These are phyloP conservation scores for Tulasnella sp. DNA, from an alignment of 768 basidiomycete species.

Conservation along the genomic window DNA sequence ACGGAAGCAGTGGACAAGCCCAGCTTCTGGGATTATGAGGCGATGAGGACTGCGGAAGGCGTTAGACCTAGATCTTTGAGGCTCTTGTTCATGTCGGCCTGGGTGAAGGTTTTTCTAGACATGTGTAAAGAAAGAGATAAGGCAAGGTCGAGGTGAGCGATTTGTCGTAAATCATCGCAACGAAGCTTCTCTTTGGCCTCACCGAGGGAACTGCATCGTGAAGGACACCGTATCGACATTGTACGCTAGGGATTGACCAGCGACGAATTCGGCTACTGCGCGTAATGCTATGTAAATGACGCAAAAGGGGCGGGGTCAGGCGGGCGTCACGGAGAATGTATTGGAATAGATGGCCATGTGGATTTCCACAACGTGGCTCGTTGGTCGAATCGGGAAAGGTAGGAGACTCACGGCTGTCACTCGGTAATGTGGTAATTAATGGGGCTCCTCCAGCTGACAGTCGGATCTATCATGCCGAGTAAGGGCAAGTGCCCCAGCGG, in stretches of 20 bases:
- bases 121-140: constrained; percentile 10
- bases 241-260: constrained; percentile 67
- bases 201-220: constrained; percentile 86
- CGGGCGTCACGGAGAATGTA: not conserved
- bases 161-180: not conserved
- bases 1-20: not conserved
- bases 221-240: constrained; percentile 80
- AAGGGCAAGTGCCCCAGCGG: not conserved
- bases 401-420: constrained; percentile 66
- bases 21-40: constrained; percentile 19
- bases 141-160: not conserved
- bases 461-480: constrained; percentile 62
- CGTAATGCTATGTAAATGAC: constrained; percentile 59
- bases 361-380: not conserved
- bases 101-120: constrained; percentile 73
- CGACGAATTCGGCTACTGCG: constrained; percentile 86
- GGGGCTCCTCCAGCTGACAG: constrained; percentile 80
- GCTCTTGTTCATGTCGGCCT: constrained; percentile 74
- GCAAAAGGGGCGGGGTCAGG: not conserved
- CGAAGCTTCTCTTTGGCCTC: constrained; percentile 38
- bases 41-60: constrained; percentile 72
- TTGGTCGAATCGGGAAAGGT: constrained; percentile 6
- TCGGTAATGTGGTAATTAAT: constrained; percentile 77
- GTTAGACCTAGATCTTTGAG: constrained; percentile 85
- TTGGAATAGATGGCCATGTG: not conserved